Base-by-base conservation (phyloP, 495 filamentous ascomycete genomes). In the Annulohypoxylon nitens region DNA sequence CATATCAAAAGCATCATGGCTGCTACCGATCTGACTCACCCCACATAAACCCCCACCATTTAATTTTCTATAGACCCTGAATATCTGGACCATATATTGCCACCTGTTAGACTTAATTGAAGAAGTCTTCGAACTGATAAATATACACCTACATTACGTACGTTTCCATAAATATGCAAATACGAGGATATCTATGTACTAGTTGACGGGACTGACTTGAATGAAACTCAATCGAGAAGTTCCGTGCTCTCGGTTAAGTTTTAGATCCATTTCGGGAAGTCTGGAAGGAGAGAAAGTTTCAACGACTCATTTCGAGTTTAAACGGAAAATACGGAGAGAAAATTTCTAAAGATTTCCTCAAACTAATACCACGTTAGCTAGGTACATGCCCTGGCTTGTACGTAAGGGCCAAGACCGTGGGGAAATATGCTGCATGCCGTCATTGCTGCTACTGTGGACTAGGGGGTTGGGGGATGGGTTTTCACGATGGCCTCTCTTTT, bases 401-500 rank as follows among this genome's bases (percentile, higher is more conserved):
- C n/a, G 67, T 67, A 51, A 55, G 9, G 58, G 63, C 48, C 25
- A 67, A 70, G 58, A 70, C 58, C 62, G 67, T 70, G 67, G 72
- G 63, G 72, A 70, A 64, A 37, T 5, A 53, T 67, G 71, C 43
- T 39, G 43, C 36, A 70, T 74, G 67, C 63, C 71, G 71, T 74
- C 71, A 75, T 74, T 39, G 41, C 61, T 73, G 23, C 43, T 51
- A 64, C 50, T 64, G 34, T 10, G 8, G 30, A 54, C 50, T 54
- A 54, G 50, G 50, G 50, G 50, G 25, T 54, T 33, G 16, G 25
- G 4, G 14, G 10, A 33, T 30, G 50, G 39, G 10, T 50, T 36
- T 37, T 70, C 36, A 70, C 59, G 51, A 64, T 61, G 45, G n/a
- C 18, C 53, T 57, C 57, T 43, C 12, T 57, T 57, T 9, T 14